Conservation (phyloP, 2,329 filamentous ascomycete genomes). For the Penicillium sp. region DNA sequence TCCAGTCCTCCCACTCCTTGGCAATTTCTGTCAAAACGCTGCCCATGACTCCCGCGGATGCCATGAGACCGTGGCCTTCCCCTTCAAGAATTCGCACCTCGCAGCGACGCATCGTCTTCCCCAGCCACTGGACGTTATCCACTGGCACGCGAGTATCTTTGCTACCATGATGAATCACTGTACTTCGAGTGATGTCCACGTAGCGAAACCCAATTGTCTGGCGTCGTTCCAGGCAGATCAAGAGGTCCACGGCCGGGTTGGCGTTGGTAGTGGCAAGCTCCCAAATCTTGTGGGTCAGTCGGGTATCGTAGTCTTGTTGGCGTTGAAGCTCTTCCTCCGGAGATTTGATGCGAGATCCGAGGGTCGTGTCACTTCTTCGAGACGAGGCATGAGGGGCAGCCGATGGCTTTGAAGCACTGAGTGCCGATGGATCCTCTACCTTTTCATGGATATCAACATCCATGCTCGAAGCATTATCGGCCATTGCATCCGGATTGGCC, state of each 20-base stretch:
- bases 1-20: constrained; percentile 88
- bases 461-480: constrained; percentile 22
- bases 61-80: constrained; percentile 94
- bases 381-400: constrained; percentile 13
- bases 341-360: constrained; percentile 19
- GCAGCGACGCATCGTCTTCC: constrained; percentile 86
- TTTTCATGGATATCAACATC: constrained; percentile 18
- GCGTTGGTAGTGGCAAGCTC: constrained; percentile 82
- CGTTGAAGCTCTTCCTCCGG: constrained; percentile 32
- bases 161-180: constrained; percentile 90
- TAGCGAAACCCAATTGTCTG: constrained; percentile 94
- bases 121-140: constrained; percentile 92
- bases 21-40: constrained; percentile 91
- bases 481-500: constrained; percentile 44
- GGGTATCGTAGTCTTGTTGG: constrained; percentile 62
- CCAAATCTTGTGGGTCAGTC: constrained; percentile 91
- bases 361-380: constrained; percentile 20
- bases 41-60: constrained; percentile 86
- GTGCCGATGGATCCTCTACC: constrained; percentile 13
- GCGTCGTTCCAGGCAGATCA: constrained; percentile 85
- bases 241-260: constrained; percentile 86
- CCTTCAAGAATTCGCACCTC: constrained; percentile 86
- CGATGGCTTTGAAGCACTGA: constrained; percentile 17
- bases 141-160: constrained; percentile 87
- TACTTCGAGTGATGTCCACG: constrained; percentile 84